These are phyloP conservation scores for Linanthus parryae DNA, from an alignment of 148 eudicot genomes.

Conservation along the genomic window DNA sequence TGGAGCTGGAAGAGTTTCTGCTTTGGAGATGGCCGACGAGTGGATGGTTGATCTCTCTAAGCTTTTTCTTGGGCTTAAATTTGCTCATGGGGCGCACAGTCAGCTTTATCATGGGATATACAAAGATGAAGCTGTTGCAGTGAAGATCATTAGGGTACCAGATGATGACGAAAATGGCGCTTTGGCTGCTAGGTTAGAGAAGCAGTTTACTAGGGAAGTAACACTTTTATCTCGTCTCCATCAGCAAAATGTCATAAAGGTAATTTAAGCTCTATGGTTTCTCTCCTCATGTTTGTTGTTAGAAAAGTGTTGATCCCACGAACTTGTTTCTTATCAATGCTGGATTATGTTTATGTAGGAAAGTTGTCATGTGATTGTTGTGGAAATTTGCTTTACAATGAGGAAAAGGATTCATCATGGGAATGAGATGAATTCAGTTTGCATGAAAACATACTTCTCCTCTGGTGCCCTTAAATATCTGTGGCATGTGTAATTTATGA, in stretches of 20 bases:
- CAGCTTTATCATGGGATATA: constrained; percentile 80
- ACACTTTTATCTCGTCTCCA: constrained; percentile 61
- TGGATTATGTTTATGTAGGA: no score
- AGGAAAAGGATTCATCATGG: no score
- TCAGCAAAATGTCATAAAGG: constrained; percentile 86
- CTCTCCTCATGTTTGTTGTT: background rate
- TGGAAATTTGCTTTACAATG: no score
- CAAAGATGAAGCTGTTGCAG: constrained; percentile 70
- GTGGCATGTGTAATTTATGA: no score
- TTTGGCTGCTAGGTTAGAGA: constrained; percentile 56
- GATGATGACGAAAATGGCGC: constrained; percentile 75
- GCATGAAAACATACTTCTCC: no score
- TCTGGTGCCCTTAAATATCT: no score
- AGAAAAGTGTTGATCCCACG: background rate
- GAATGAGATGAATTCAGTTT: no score
- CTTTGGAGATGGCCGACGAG: constrained; percentile 70
- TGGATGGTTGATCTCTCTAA: constrained; percentile 68
- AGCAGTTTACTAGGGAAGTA: constrained; percentile 74
- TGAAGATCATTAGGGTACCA: constrained; percentile 70
- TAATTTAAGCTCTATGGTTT: constrained; percentile 13
- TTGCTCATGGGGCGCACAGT: constrained; percentile 86
- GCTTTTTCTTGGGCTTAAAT: constrained; percentile 61
- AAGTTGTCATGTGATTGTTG: no score
- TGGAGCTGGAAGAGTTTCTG: constrained; percentile 64
- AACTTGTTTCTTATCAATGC: no score